These are phyloP conservation scores for Domatiomyces globalis DNA, from an alignment of 2,329 filamentous ascomycete species.

Conservation along the genomic window DNA sequence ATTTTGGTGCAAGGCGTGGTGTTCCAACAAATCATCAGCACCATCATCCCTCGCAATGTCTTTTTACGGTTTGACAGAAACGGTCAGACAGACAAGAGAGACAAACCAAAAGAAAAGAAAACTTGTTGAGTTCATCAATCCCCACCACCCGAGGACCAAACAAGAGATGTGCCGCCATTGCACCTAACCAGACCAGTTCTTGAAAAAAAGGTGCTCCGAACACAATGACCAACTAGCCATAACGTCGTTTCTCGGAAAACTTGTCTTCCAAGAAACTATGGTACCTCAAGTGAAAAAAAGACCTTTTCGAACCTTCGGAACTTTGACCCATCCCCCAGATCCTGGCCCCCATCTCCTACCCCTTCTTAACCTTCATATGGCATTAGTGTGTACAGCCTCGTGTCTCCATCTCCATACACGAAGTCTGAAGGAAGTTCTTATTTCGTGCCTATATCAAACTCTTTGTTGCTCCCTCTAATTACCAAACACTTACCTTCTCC, in stretches of 20 bases:
- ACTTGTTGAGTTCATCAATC: neutral
- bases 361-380: conserved; percentile 24
- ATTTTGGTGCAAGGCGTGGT: neutral
- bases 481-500: conserved; percentile 34
- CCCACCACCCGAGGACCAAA: neutral
- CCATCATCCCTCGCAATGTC: neutral
- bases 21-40: neutral
- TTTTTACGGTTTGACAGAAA: neutral
- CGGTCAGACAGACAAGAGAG: neutral
- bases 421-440: conserved; percentile 52
- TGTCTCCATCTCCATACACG: conserved; percentile 41
- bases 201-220: too few species aligned
- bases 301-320: too few species aligned
- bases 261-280: too few species aligned
- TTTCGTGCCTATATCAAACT: conserved; percentile 48
- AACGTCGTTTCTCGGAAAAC: too few species aligned
- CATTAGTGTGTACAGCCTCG: conserved; percentile 63
- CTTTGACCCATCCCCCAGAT: too few species aligned
- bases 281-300: too few species aligned
- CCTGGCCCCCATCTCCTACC: neutral
- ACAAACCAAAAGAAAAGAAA: neutral
- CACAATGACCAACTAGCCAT: too few species aligned
- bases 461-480: conserved; percentile 29
- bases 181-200: neutral
- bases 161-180: neutral